phyloP scores from a whole-genome alignment of 148 eudicot genomes.

The Chenopodium album region DNA sequence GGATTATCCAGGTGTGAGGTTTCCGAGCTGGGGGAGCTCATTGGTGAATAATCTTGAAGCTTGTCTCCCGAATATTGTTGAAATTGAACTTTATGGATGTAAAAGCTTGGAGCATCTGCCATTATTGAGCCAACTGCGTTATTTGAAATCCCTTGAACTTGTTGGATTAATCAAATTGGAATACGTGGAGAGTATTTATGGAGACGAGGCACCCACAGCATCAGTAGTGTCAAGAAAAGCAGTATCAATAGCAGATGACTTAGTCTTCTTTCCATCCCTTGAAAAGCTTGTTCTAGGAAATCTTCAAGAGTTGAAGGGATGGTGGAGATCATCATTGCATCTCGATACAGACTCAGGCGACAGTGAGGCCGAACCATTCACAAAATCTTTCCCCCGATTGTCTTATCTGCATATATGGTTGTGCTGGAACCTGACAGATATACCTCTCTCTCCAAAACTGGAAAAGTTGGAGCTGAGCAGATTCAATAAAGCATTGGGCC shows the following conservation, averaged over 20 bases:
- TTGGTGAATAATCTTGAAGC: too few relatives aligned
- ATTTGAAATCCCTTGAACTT: background rate
- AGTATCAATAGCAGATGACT: background rate
- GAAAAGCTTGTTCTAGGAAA: background rate
- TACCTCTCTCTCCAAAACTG: too few relatives aligned
- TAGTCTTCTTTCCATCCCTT: slow-evolving; percentile 13
- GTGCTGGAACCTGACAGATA: too few relatives aligned
- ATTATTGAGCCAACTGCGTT: background rate
- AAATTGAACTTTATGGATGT: too few relatives aligned
- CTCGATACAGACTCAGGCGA: background rate
- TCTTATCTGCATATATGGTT: too few relatives aligned
- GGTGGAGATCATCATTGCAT: background rate
- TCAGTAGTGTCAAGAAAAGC: background rate
- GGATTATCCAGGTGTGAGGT: too few relatives aligned
- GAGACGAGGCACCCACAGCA: background rate
- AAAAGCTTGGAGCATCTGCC: background rate
- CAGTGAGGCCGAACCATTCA: too few relatives aligned
- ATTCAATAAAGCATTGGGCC: too few relatives aligned
- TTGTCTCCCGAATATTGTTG: too few relatives aligned
- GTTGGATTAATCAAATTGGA: background rate
- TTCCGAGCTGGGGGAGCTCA: too few relatives aligned
- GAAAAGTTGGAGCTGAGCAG: too few relatives aligned
- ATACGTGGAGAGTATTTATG: background rate
- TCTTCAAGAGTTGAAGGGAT: slow-evolving; percentile 2
- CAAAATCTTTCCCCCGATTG: too few relatives aligned